Conservation (phyloP, 208 protist genomes). For the Crithidia brevicula region DNA sequence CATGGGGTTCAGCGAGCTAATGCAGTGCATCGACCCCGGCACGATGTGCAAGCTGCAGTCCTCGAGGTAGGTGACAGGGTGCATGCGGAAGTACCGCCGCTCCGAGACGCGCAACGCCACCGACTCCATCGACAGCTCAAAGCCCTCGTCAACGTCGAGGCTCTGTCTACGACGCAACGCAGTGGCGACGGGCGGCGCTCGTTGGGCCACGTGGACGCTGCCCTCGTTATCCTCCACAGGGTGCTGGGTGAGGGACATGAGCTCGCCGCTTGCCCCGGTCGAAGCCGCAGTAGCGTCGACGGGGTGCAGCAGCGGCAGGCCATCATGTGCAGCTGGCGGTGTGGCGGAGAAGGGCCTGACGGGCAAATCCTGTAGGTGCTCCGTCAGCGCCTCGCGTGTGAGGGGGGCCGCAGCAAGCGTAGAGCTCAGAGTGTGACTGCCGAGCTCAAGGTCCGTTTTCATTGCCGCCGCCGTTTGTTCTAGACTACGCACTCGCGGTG, state of each 20-base stretch:
- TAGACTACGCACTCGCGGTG: slow-evolving; percentile 6
- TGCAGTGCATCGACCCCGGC: slow-evolving; percentile 30
- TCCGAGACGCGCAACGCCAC: not conserved
- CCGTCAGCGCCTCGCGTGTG: not conserved
- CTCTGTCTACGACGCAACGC: not conserved
- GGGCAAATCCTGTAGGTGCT: not conserved
- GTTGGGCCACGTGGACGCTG: slow-evolving; percentile 21
- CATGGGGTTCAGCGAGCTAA: slow-evolving; percentile 40
- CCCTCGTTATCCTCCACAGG: slow-evolving; percentile 6
- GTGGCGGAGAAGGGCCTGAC: not conserved
- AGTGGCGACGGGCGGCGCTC: not conserved
- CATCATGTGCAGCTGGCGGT: not conserved
- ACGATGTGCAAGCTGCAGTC: slow-evolving; percentile 30
- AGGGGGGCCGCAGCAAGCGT: not conserved
- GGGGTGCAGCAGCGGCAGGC: not conserved
- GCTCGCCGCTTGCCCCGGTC: not conserved
- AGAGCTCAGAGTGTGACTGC: not conserved
- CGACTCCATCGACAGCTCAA: slow-evolving; percentile 25
- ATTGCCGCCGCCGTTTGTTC: not conserved
- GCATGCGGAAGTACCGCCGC: slow-evolving; percentile 10
- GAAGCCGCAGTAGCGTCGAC: not conserved
- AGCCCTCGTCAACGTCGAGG: not conserved
- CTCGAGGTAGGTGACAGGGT: slow-evolving; percentile 22
- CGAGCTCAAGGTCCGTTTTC: slow-evolving; percentile 1
- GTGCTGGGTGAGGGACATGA: not conserved